Percentiles rank a stretch among this genome's conserved stretches.
Conservation (phyloP, 257 asterid species). For the Solanum habrochaites region DNA sequence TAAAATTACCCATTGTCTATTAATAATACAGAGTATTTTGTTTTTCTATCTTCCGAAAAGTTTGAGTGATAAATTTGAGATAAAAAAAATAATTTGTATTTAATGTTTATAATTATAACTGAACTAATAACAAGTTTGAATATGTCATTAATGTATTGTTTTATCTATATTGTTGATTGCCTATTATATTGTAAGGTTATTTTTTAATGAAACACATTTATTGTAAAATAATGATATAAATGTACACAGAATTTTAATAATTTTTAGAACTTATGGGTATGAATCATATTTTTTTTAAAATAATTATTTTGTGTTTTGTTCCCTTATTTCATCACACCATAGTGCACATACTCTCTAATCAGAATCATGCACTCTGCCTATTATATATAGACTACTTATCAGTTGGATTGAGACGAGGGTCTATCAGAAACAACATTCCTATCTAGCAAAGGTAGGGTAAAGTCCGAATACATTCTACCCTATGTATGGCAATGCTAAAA, state of each 20-base stretch:
- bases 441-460: not conserved
- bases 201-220: not conserved
- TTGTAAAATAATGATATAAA: no score
- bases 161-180: not conserved
- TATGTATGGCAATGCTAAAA: not conserved
- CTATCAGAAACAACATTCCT: not conserved
- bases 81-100: no score
- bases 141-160: not conserved
- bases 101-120: no score
- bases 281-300: no score
- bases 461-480: not conserved
- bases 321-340: not conserved
- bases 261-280: no score
- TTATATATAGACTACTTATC: not conserved
- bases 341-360: not conserved
- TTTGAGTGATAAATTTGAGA: no score
- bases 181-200: no score
- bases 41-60: not conserved
- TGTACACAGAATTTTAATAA: no score
- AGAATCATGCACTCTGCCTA: not conserved
- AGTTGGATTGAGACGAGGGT: not conserved
- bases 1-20: no score
- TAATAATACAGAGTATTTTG: no score
- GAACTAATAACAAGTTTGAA: no score
- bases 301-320: no score